phyloP scores from a whole-genome alignment of 176 grass and related monocot genomes.

The Sorghum bicolor region DNA sequence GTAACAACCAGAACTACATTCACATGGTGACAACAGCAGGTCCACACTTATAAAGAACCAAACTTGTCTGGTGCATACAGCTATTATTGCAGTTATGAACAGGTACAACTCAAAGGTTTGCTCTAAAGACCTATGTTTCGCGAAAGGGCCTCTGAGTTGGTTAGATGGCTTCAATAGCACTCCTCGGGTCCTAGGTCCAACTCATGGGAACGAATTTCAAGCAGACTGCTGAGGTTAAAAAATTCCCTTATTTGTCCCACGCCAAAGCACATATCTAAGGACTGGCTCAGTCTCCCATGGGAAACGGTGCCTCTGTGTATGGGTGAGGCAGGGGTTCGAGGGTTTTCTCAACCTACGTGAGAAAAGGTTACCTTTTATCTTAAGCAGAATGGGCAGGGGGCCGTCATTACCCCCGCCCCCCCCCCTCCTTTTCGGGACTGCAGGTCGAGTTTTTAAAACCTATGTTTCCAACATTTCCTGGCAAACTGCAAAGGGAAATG shows the following conservation, averaged over 20 bases:
- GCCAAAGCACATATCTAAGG: too few species aligned
- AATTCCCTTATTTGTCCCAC: not conserved
- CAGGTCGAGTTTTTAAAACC: too few species aligned
- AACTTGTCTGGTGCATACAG: not conserved
- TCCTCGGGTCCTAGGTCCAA: not conserved
- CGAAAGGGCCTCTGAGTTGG: not conserved
- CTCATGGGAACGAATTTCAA: not conserved
- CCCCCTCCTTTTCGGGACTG: too few species aligned
- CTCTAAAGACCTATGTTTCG: not conserved
- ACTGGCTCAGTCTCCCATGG: too few species aligned
- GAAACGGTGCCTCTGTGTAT: too few species aligned
- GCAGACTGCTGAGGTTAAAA: not conserved
- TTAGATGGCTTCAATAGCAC: not conserved
- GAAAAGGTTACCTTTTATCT: too few species aligned
- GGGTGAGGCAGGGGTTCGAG: too few species aligned
- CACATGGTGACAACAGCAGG: not conserved
- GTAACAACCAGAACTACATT: not conserved
- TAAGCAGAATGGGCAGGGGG: too few species aligned
- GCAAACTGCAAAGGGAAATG: too few species aligned
- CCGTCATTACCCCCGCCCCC: too few species aligned
- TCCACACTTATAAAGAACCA: not conserved
- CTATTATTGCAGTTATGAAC: not conserved
- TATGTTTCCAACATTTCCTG: too few species aligned
- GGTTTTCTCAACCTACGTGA: too few species aligned
- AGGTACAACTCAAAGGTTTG: not conserved